Conservation (phyloP, 139 green algal species). For the Chlamydomonas sphaeroides region DNA sequence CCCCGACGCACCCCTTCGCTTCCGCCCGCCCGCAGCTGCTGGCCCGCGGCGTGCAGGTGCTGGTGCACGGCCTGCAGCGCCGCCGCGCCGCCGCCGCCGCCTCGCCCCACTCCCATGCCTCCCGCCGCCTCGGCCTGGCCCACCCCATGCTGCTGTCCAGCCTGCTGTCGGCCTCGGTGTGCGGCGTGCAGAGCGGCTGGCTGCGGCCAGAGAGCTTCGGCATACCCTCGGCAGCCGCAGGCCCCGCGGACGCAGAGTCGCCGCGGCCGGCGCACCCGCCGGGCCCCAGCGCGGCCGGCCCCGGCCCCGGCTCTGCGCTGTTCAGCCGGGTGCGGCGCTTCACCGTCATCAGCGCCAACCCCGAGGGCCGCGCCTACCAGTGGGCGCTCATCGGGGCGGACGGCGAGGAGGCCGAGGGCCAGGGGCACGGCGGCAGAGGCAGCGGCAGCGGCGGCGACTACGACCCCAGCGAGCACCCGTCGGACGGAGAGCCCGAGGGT, state of each 20-base stretch:
- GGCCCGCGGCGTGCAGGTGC: background rate
- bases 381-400: slow-evolving; percentile 26
- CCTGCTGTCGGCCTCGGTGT: slow-evolving; percentile 27
- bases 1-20: no score
- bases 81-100: background rate
- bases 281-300: background rate
- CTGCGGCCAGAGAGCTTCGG: slow-evolving; percentile 28
- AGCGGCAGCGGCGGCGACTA: background rate
- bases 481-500: background rate
- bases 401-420: background rate
- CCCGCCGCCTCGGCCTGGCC: background rate
- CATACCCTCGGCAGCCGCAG: slow-evolving; percentile 22
- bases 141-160: slow-evolving; percentile 30
- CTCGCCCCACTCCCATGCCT: background rate
- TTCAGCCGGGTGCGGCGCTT: slow-evolving; percentile 33
- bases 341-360: slow-evolving; percentile 18
- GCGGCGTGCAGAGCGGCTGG: slow-evolving; percentile 37
- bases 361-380: slow-evolving; percentile 33
- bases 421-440: background rate
- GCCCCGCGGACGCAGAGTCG: background rate
- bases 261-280: background rate
- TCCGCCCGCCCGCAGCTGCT: background rate
- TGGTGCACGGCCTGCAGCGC: slow-evolving; percentile 20
- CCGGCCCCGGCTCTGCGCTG: background rate
- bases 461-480: background rate